Percentiles rank a stretch among this genome's conserved stretches.
Conservation (phyloP, 306 rosid species). For the Calophaca sinica region DNA sequence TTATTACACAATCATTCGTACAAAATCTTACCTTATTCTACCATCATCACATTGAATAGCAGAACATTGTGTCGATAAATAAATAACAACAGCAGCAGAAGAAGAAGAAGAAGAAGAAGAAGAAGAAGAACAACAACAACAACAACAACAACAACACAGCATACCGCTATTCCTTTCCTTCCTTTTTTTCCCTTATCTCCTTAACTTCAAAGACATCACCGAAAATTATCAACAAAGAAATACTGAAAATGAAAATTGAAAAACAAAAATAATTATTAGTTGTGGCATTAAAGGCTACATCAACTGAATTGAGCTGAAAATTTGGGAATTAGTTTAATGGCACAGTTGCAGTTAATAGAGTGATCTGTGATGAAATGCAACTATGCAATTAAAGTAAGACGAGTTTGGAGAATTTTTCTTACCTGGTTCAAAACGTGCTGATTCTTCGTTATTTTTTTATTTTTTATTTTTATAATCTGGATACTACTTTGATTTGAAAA, state of each 20-base stretch:
- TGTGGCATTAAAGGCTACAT: neutral
- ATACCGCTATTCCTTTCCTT: neutral
- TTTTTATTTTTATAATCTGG: neutral
- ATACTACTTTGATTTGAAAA: neutral
- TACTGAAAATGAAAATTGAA: neutral
- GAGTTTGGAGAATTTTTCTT: neutral
- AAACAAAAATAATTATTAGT: neutral
- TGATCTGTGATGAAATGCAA: constrained; percentile 13
- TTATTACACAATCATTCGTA: constrained; percentile 11
- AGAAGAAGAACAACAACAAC: too few relatives aligned
- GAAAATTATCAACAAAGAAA: constrained; percentile 34
- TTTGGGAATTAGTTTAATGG: neutral
- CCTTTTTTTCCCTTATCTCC: neutral
- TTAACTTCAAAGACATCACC: constrained; percentile 39
- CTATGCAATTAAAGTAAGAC: neutral
- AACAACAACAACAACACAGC: too few relatives aligned
- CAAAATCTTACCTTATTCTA: too few relatives aligned
- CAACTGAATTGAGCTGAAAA: constrained; percentile 19
- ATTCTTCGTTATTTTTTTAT: neutral
- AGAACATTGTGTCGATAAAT: neutral
- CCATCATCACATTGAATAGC: constrained; percentile 24
- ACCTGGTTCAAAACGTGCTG: constrained; percentile 40
- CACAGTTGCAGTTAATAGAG: neutral
- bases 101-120: too few relatives aligned
- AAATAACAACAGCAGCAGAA: constrained; percentile 11